Percentiles rank a stretch among this genome's conserved stretches.
phyloP scores from a whole-genome alignment of 2,329 filamentous ascomycete species.

The Meredithiella fracta region DNA sequence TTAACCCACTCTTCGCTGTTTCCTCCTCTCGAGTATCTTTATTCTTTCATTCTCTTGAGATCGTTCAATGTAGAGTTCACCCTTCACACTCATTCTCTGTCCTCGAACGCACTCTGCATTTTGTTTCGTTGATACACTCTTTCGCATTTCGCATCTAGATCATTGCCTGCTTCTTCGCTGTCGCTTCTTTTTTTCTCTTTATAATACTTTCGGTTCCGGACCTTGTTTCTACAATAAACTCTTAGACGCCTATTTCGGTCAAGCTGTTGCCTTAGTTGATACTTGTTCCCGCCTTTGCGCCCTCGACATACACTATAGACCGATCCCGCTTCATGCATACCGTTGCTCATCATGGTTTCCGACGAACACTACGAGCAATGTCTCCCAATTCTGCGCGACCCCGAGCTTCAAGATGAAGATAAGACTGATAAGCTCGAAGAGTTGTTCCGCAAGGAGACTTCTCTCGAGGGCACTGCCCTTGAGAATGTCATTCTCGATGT shows the following conservation, averaged over 20 bases:
- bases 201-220: background rate
- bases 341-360: conserved; percentile 53
- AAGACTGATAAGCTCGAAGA: conserved; percentile 86
- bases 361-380: conserved; percentile 88
- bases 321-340: conserved; percentile 4
- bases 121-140: background rate
- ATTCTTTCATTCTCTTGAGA: background rate
- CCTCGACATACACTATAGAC: background rate
- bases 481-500: conserved; percentile 86
- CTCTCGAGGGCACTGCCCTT: conserved; percentile 55
- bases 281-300: background rate
- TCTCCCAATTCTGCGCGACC: conserved; percentile 71
- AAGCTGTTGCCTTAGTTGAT: background rate
- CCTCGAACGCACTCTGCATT: background rate
- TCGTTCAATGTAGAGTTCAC: background rate
- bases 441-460: conserved; percentile 63
- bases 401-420: conserved; percentile 76
- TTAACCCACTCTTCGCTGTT: background rate
- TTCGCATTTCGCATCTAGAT: background rate
- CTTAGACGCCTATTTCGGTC: background rate
- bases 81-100: background rate
- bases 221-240: background rate
- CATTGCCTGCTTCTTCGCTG: background rate
- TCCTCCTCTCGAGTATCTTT: background rate
- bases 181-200: background rate